phyloP scores from a whole-genome alignment of 139 green algal genomes.

The Desmodesmus armatus region DNA sequence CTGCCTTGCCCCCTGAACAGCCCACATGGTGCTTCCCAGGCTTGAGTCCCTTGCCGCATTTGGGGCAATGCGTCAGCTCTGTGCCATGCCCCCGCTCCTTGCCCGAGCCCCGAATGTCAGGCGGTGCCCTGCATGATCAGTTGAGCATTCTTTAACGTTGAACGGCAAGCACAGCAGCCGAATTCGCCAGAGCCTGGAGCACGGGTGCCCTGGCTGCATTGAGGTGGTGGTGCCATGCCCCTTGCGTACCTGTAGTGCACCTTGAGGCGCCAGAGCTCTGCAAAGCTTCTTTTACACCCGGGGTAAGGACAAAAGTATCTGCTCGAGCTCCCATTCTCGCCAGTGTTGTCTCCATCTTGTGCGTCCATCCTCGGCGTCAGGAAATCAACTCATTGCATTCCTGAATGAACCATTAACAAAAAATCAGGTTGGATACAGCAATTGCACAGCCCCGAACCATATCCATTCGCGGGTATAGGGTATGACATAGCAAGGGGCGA shows the following conservation, averaged over 20 bases:
- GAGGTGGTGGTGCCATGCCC: neutral
- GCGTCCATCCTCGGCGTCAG: too few relatives aligned
- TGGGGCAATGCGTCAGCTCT: conserved; percentile 86
- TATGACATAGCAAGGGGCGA: too few relatives aligned
- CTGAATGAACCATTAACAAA: too few relatives aligned
- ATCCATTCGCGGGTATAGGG: too few relatives aligned
- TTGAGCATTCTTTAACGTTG: neutral
- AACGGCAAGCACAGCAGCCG: neutral
- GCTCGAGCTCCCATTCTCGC: too few relatives aligned
- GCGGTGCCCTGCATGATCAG: conserved; percentile 62
- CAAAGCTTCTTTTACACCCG: conserved; percentile 87
- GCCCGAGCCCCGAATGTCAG: conserved; percentile 83
- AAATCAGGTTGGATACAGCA: too few relatives aligned
- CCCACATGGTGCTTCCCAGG: conserved; percentile 89
- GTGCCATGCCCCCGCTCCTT: conserved; percentile 88
- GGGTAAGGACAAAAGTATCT: conserved; percentile 66
- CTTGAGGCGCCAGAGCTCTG: conserved; percentile 85
- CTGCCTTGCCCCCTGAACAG: conserved; percentile 71
- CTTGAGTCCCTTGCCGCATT: conserved; percentile 84
- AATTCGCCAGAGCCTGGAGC: neutral
- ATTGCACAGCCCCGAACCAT: too few relatives aligned
- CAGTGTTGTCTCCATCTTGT: too few relatives aligned
- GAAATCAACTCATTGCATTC: too few relatives aligned
- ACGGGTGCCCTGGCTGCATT: neutral
- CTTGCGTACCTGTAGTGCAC: conserved; percentile 71